Conservation (phyloP, 305 asterid genomes). For the Fraxinus paxiana region DNA sequence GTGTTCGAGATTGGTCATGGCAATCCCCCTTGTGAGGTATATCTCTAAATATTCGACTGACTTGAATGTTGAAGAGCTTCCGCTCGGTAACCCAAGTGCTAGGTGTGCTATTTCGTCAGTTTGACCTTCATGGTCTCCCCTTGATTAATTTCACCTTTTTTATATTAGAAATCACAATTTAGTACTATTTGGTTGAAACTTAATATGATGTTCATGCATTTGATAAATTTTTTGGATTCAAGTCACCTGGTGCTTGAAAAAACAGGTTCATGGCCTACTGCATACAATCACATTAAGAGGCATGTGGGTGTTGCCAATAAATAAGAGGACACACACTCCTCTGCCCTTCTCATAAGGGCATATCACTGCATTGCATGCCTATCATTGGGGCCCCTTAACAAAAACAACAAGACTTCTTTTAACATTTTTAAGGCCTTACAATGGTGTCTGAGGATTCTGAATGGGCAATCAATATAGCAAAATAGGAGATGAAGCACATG, state of each 20-base stretch:
- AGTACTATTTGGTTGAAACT: background rate
- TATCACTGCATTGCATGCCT: background rate
- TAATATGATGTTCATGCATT: background rate
- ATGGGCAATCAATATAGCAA: background rate
- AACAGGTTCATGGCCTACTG: background rate
- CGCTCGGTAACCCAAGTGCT: background rate
- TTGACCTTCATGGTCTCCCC: background rate
- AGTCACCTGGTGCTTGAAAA: background rate
- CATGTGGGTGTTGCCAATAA: constrained; percentile 7
- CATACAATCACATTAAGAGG: constrained; percentile 17
- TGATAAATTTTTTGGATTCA: background rate
- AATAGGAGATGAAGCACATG: constrained; percentile 15
- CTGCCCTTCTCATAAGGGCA: constrained; percentile 14
- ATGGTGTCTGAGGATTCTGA: background rate
- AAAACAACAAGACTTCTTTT: constrained; percentile 2
- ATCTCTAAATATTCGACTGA: background rate
- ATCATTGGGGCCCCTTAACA: constrained; percentile 11
- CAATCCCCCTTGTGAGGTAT: background rate
- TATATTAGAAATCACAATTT: background rate
- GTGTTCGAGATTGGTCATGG: background rate
- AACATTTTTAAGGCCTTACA: constrained; percentile 3
- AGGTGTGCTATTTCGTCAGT: background rate
- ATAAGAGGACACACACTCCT: background rate
- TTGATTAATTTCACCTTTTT: background rate
- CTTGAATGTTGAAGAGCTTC: background rate